A percentile compares a stretch with the other conserved stretches of the same genome.
Conservation (phyloP, 1,284 basidiomycete species). For the Apiotrichum brassicae region DNA sequence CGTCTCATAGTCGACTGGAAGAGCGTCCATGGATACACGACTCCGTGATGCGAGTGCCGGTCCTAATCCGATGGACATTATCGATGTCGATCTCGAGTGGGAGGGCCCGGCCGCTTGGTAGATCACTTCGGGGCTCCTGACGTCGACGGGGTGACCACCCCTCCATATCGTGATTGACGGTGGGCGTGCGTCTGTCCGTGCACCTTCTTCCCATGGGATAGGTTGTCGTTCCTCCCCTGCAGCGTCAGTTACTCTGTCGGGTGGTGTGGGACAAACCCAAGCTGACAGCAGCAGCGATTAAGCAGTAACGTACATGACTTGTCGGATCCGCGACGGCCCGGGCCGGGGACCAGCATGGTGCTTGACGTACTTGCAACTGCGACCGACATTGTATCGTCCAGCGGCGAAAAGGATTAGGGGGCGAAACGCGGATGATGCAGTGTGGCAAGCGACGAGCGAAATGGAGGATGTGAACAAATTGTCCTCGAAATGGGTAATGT, state of each 20-base stretch:
- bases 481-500: too few relatives aligned
- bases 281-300: too few relatives aligned
- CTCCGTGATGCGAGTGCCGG: conserved; percentile 6
- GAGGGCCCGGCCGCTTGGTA: too few relatives aligned
- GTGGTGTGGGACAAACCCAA: too few relatives aligned
- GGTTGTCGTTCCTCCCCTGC: neutral
- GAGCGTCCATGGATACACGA: conserved; percentile 17
- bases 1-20: conserved; percentile 3
- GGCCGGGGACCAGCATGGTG: neutral
- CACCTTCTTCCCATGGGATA: neutral
- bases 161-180: neutral
- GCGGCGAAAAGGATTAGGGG: too few relatives aligned
- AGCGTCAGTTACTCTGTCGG: too few relatives aligned
- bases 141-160: neutral
- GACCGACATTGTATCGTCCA: neutral
- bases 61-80: conserved; percentile 2
- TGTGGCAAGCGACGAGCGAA: too few relatives aligned
- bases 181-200: neutral
- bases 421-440: too few relatives aligned
- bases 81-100: conserved; percentile 6
- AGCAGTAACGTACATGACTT: neutral
- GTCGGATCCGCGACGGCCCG: neutral
- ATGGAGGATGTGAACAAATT: too few relatives aligned
- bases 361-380: neutral
- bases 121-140: neutral